Conservation (phyloP, 202 grass and related monocot species). For the Bolboschoenoplectus hybrid region DNA sequence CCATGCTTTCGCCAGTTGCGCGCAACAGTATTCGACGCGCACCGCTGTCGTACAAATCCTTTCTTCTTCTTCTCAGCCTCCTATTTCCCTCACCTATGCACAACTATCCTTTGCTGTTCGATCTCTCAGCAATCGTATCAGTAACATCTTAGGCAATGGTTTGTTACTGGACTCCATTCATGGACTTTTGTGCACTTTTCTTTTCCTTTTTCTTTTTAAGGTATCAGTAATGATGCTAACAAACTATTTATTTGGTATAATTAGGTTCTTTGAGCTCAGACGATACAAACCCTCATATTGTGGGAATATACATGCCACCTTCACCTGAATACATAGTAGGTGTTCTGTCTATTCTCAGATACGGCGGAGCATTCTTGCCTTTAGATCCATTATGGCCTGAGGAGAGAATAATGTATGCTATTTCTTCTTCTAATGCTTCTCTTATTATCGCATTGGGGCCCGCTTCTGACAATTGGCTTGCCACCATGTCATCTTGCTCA, state of each 20-base stretch:
- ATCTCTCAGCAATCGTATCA: slow-evolving; percentile 38
- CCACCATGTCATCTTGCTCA: slow-evolving; percentile 19
- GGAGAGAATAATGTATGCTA: slow-evolving; percentile 51
- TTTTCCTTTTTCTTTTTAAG: slow-evolving; percentile 24
- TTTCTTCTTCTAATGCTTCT: slow-evolving; percentile 53
- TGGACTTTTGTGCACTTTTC: neutral
- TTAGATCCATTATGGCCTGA: slow-evolving; percentile 83
- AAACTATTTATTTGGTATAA: neutral
- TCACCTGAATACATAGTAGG: slow-evolving; percentile 66
- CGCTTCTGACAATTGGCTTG: slow-evolving; percentile 24
- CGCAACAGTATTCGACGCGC: slow-evolving; percentile 21
- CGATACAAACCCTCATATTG: slow-evolving; percentile 43
- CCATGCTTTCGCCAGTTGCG: slow-evolving; percentile 61
- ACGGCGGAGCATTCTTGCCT: slow-evolving; percentile 79
- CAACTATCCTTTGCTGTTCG: slow-evolving; percentile 26
- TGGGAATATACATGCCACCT: slow-evolving; percentile 61
- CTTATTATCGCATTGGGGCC: slow-evolving; percentile 36
- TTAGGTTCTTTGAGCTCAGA: slow-evolving; percentile 7
- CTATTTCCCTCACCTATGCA: slow-evolving; percentile 48
- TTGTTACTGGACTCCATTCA: neutral
- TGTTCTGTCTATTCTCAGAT: slow-evolving; percentile 77
- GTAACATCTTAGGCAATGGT: neutral
- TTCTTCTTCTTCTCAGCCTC: slow-evolving; percentile 33
- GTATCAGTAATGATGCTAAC: neutral
- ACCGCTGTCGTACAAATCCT: slow-evolving; percentile 51